Evolutionary conservation across 176 grass and related monocot genomes (phyloP), one percentile per base, ranked within the genome.

Genomic region (Miscanthus lutarioriparius): DNA sequence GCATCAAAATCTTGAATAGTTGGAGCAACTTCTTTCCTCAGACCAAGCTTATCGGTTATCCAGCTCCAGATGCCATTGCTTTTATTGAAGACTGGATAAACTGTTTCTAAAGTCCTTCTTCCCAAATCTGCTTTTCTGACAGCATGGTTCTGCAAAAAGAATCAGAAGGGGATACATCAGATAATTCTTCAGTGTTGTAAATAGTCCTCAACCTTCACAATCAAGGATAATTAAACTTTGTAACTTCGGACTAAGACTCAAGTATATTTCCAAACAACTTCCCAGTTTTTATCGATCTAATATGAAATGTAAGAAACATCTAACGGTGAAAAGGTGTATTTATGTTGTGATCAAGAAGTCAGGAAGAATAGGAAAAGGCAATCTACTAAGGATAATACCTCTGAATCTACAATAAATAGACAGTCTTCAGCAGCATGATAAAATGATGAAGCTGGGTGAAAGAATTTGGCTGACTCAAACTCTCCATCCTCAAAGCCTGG

Each of bases 401-500:
- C 88, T 6, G 93, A 98, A 88, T 98, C 96, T 32, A 93, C 87
- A 92, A 98, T 88, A 87, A 92, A 98, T 74, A 98, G 78, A 77
- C 89, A 93, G 87, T 95, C 87, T 90, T 91, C 82, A 79, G 58
- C 26, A 33, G 86, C 53, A 87, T 82, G 39, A 87, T 98, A 98
- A 83, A 90, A 92, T 40, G 91, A 95, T 78, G 91, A 91, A 86
- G 91, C 87, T 83, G 96, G 96, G 22, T 69, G 88, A 64, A 90
- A 87, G 53, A 98, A 87, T 85, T 95, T 95, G 62, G 93, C 87
- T 72, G 77, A 95, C 92, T 95, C 93, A 92, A 98, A 98, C 83
- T 98, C 91, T 37, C 91, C 91, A 85, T 98, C 96, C 90, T 98
- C 96, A 79, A 95, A 95, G 61, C 96, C 93, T 36, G 86, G 87